These are phyloP conservation scores for Fusarium kyushuense DNA, from an alignment of 2,329 filamentous ascomycete genomes.

Conservation along the genomic window DNA sequence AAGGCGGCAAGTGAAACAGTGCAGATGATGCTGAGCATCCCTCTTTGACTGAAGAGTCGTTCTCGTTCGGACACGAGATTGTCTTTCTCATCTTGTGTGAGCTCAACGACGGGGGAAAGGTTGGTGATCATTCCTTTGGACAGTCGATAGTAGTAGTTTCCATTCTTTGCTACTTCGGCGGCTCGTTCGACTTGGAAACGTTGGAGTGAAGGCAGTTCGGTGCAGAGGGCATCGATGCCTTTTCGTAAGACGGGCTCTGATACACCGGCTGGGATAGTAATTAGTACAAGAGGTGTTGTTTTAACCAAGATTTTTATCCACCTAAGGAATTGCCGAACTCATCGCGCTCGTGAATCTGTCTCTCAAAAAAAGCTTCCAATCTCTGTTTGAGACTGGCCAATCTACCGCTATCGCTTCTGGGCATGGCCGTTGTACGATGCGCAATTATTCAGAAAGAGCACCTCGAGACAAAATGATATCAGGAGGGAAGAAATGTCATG, in stretches of 20 bases:
- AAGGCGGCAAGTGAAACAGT: conserved; percentile 58
- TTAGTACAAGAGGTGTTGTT: neutral
- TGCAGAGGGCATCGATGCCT: conserved; percentile 6
- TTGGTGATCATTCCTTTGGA: conserved; percentile 11
- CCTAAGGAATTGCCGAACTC: conserved; percentile 25
- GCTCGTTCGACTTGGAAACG: conserved; percentile 11
- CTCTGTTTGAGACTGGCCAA: neutral
- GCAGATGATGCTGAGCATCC: conserved; percentile 37
- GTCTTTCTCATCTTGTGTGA: conserved; percentile 8
- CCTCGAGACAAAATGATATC: neutral
- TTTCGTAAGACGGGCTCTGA: conserved; percentile 5
- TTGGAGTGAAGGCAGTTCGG: conserved; percentile 7
- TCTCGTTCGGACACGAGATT: conserved; percentile 47
- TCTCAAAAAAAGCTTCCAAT: conserved; percentile 15
- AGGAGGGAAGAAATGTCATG: neutral
- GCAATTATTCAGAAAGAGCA: neutral
- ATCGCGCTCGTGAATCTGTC: conserved; percentile 17
- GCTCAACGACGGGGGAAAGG: neutral
- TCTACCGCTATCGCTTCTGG: neutral
- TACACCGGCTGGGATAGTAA: conserved; percentile 4
- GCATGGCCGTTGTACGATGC: neutral
- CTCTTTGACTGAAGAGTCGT: conserved; percentile 41
- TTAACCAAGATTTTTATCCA: neutral
- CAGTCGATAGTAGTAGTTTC: conserved; percentile 22
- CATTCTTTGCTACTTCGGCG: conserved; percentile 25